Evolutionary conservation across 192 early-diverging fungal species (phyloP).

Genomic region (Coemansia sp.): DNA sequence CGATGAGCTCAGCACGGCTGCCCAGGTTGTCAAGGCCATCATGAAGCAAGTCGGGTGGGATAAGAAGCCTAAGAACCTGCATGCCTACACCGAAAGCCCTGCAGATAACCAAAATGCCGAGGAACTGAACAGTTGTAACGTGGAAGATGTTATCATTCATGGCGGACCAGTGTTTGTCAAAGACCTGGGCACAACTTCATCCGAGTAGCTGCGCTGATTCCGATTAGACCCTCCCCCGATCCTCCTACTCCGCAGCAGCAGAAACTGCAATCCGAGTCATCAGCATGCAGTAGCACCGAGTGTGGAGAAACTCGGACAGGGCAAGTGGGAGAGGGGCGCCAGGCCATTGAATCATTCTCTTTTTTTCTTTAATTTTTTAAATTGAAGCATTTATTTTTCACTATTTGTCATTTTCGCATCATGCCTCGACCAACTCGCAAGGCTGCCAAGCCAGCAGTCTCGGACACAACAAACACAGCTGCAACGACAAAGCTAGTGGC

Average conservation of each 20-base stretch:
- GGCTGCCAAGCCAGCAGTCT: background rate
- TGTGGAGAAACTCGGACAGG: background rate
- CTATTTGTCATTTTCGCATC: background rate
- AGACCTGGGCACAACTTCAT: background rate
- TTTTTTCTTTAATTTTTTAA: background rate
- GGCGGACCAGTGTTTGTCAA: background rate
- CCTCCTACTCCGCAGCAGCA: background rate
- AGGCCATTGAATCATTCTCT: background rate
- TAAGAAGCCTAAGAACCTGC: background rate
- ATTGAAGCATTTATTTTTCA: too few relatives aligned
- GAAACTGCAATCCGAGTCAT: background rate
- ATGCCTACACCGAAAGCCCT: background rate
- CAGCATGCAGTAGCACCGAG: background rate
- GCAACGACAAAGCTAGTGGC: background rate
- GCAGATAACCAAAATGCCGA: background rate
- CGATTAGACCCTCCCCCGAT: background rate
- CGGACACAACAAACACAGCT: background rate
- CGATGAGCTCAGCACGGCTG: background rate
- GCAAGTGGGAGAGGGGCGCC: background rate
- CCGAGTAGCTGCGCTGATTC: background rate
- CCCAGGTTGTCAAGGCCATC: background rate
- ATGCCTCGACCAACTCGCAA: constrained; percentile 7
- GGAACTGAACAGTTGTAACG: background rate
- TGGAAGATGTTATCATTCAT: background rate
- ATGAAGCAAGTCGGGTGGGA: background rate